Evolutionary conservation across 768 basidiomycete species (phyloP), one percentile per base, ranked within the genome.

Genomic region (Rhodotorula graminis): DNA sequence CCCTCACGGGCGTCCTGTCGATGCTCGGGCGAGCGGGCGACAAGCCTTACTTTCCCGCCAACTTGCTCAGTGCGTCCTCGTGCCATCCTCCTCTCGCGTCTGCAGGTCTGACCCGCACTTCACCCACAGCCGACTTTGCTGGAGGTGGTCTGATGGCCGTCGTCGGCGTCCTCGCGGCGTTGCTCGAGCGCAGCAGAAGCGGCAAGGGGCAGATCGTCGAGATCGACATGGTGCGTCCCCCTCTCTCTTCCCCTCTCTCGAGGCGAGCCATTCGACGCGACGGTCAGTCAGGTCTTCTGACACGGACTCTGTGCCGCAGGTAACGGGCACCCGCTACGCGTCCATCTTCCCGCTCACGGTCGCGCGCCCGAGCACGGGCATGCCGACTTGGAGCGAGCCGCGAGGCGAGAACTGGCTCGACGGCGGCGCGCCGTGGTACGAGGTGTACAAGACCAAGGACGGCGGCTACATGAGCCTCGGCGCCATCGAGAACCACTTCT

Each of bases 291-390:
- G n/a, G n/a, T n/a, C n/a, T n/a, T n/a, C n/a, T n/a, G n/a, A n/a
- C n/a, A n/a, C n/a, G n/a, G n/a, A 8, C 18, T 56, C 6, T 49
- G 21, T 40, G n/a, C n/a, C n/a, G 12, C 73, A 92, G 90, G 89
- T 92, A 27, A 87, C 90, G 19, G 91, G 91, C 12, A 84, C 88
- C 5, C 88, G 90, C 50, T 92, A 91, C 79, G 75, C 92, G n/a
- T 84, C 90, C 18, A 85, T 87, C 2, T 92, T 87, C 72, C 87
- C 90, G 8, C 84, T 92, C 25, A 80, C 89, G 47, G 84, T 72
- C 49, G 78, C 56, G 73, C 82, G 61, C 70, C 84, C 50, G 77
- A 59, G 58, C 9, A 77, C 29, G 66, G 75, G 25, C 81, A 84
- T 18, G 73, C 67, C 80, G 8, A 77, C 84, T 50, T 84, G 85